A percentile compares a stretch with the other conserved stretches of the same genome.
These are phyloP conservation scores for Takashimella tepidaria DNA, from an alignment of 1,284 basidiomycete genomes.

Conservation along the genomic window DNA sequence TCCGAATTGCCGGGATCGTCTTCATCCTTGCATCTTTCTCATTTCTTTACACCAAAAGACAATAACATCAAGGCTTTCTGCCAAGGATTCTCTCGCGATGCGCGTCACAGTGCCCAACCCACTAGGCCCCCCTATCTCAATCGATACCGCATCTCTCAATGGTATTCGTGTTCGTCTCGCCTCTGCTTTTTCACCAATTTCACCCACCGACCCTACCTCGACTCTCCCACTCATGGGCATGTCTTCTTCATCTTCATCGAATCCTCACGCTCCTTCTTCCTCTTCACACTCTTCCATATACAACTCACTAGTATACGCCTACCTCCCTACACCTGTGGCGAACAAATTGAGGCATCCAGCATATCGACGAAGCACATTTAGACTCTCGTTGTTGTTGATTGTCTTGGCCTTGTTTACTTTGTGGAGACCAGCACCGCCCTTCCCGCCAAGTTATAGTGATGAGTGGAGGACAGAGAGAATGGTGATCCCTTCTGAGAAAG, in stretches of 20 bases:
- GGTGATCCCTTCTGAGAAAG: neutral
- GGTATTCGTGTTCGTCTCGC: neutral
- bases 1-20: too few relatives aligned
- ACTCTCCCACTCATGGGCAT: neutral
- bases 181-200: neutral
- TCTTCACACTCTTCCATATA: too few relatives aligned
- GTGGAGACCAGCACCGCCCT: conserved; percentile 27
- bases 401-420: conserved; percentile 12
- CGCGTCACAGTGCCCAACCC: conserved; percentile 31
- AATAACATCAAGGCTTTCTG: too few relatives aligned
- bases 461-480: conserved; percentile 25
- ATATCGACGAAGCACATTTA: conserved; percentile 1
- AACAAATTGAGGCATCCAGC: neutral
- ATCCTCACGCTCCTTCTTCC: neutral
- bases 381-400: conserved; percentile 7
- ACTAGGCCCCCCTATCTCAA: conserved; percentile 25
- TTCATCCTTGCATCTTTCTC: too few relatives aligned
- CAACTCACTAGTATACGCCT: neutral
- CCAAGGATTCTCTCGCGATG: conserved; percentile 8
- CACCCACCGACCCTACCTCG: neutral
- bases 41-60: too few relatives aligned
- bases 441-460: conserved; percentile 35
- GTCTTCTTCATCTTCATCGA: neutral
- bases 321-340: neutral
- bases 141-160: conserved; percentile 15